Conservation (phyloP, 306 rosid genomes). For the Psophocarpus tetragonolobus region DNA sequence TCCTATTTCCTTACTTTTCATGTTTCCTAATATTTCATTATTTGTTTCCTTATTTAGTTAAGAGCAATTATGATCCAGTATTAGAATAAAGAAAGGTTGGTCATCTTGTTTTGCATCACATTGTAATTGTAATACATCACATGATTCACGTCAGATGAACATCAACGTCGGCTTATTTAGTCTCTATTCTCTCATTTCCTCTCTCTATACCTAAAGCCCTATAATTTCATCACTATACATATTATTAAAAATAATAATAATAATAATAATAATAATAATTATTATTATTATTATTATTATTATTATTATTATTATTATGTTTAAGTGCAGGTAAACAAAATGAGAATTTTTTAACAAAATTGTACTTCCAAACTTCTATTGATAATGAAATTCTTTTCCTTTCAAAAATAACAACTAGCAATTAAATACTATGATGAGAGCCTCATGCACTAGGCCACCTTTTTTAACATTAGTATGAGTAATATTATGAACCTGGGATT, state of each 20-base stretch:
- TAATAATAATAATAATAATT: too few relatives aligned
- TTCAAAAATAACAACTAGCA: not conserved
- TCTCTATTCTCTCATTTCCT: not conserved
- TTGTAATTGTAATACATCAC: not conserved
- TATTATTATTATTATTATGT: not conserved
- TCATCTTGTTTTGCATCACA: not conserved
- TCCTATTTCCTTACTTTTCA: not conserved
- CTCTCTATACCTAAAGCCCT: not conserved
- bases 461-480: not conserved
- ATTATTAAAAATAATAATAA: too few relatives aligned
- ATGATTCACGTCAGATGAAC: not conserved
- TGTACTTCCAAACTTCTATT: not conserved
- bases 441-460: not conserved
- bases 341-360: not conserved
- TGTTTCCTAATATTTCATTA: too few relatives aligned
- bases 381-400: not conserved
- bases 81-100: not conserved
- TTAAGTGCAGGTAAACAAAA: not conserved
- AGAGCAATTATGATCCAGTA: not conserved
- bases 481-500: too few relatives aligned
- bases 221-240: not conserved
- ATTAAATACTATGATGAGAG: not conserved
- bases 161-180: not conserved
- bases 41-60: not conserved
- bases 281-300: too few relatives aligned